Percentiles rank a stretch among this genome's conserved stretches.
Conservation (phyloP, 768 basidiomycete genomes). For the Candolleomyces efflorescens region DNA sequence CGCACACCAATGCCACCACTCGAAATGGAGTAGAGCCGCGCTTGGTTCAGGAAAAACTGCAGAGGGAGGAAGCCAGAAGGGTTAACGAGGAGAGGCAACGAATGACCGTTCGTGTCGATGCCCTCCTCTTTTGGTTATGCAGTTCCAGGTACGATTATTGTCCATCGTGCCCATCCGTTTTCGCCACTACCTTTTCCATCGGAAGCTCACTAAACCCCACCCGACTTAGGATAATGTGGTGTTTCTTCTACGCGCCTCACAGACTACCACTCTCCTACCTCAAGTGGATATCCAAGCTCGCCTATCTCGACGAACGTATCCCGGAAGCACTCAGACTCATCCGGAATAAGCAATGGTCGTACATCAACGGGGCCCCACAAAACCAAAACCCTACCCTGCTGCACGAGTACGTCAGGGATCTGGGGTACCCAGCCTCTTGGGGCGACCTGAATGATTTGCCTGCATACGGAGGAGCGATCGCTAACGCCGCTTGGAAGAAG, state of each 20-base stretch:
- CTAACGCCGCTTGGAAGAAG: conserved; percentile 49
- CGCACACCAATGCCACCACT: not conserved
- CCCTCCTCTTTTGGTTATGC: conserved; percentile 71
- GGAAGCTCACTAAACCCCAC: not conserved
- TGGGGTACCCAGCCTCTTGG: conserved; percentile 60
- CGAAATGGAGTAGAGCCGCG: conserved; percentile 11
- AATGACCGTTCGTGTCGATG: conserved; percentile 53
- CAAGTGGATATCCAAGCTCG: conserved; percentile 73
- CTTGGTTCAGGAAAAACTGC: conserved; percentile 17
- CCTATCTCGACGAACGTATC: conserved; percentile 60
- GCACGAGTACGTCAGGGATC: conserved; percentile 42
- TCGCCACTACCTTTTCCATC: too few species aligned
- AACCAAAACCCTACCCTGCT: conserved; percentile 38
- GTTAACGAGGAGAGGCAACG: conserved; percentile 17
- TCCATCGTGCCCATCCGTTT: too few species aligned
- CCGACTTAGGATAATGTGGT: conserved; percentile 78
- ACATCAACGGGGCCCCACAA: conserved; percentile 37
- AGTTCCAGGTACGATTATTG: conserved; percentile 59
- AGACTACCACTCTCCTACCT: conserved; percentile 66
- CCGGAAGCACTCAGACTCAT: conserved; percentile 49
- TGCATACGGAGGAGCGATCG: conserved; percentile 52
- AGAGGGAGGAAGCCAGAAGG: conserved; percentile 25
- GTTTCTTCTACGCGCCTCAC: conserved; percentile 74
- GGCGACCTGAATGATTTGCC: conserved; percentile 60
- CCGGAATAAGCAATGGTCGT: conserved; percentile 57